Evolutionary conservation across 1,284 basidiomycete species (phyloP), one percentile per base, ranked within the genome.

Genomic region (Cryptococcus depauperatus): DNA sequence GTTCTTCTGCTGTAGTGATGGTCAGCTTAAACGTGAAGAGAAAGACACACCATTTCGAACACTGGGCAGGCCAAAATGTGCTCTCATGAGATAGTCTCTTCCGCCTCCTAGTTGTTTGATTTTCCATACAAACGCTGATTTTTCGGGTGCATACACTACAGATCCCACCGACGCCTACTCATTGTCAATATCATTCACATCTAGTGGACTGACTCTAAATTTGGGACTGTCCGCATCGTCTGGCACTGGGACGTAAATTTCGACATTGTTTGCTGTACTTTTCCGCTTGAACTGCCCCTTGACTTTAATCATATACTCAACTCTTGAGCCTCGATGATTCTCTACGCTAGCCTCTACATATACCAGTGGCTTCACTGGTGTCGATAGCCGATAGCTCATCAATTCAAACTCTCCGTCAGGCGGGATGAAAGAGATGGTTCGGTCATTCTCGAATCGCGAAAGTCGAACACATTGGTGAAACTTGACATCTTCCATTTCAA

Each of bases 401-500:
- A 97, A 79, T 69, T 97, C 93, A 61, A 98, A 97, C 70, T 97
- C 93, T 56, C 95, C 95, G 66, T 98, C 95, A 2, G 95, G 95
- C 0, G 95, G 95, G 62, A 98, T 99, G 73, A 99, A 99, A 22
- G 86, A 90, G 68, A 98, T 99, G 1, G 93, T 98, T 48, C 95
- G 82, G 74, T 99, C 95, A 71, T 96, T 97, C 64, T 99, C 95
- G 67, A 99, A 99, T 13, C 93, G 81, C 6, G 91, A 87, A n/a
- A 99, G 77, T n/a, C 95, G 86, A 13, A 98, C 95, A 66, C 95
- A 99, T 76, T 99, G 95, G 68, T 99, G 95, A 75, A 99, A 99
- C 69, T 96, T 97, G 73, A 97, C 90, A 65, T 98, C 95, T 70
- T 99, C 95, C 88, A 99, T 96, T 73, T 99, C 95, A 62, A 98